Conservation (phyloP, 352 stramenopile species). For the Pythium brachiatum region DNA sequence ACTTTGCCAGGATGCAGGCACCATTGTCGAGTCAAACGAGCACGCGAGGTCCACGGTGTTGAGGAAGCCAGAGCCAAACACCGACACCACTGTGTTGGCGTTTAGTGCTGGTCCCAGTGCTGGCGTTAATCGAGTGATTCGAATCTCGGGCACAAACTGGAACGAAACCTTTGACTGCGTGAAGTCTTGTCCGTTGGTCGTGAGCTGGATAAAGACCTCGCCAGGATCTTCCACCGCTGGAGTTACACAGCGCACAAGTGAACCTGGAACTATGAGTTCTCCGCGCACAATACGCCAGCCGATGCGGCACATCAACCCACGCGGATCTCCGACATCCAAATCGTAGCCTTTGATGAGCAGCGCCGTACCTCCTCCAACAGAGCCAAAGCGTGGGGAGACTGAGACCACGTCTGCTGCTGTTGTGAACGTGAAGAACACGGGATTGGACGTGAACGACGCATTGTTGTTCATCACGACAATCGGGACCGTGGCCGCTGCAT, state of each 20-base stretch:
- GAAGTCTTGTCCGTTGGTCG: conserved; percentile 54
- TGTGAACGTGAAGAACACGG: conserved; percentile 83
- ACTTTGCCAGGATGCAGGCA: conserved; percentile 52
- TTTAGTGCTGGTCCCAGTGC: conserved; percentile 51
- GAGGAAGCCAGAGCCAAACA: conserved; percentile 62
- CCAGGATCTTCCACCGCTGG: conserved; percentile 29
- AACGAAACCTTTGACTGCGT: conserved; percentile 42
- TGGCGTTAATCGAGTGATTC: conserved; percentile 47
- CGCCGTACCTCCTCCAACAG: conserved; percentile 46
- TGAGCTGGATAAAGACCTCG: conserved; percentile 47
- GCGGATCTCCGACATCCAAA: conserved; percentile 40
- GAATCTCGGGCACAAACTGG: conserved; percentile 42
- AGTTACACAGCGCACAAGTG: conserved; percentile 42
- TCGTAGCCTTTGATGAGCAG: conserved; percentile 63
- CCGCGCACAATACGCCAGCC: conserved; percentile 29
- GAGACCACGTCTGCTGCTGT: conserved; percentile 45
- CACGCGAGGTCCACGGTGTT: conserved; percentile 58
- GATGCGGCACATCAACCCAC: conserved; percentile 44
- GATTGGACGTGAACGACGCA: conserved; percentile 49
- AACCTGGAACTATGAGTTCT: conserved; percentile 31
- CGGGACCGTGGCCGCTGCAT: conserved; percentile 35
- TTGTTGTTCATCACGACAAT: conserved; percentile 77
- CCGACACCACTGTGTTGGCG: conserved; percentile 55
- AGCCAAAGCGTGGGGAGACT: conserved; percentile 47
- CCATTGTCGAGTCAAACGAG: conserved; percentile 35